Percentiles rank a stretch among this genome's conserved stretches.
phyloP scores from a whole-genome alignment of 2,329 filamentous ascomycete species.

The Aquanectria penicillioides region DNA sequence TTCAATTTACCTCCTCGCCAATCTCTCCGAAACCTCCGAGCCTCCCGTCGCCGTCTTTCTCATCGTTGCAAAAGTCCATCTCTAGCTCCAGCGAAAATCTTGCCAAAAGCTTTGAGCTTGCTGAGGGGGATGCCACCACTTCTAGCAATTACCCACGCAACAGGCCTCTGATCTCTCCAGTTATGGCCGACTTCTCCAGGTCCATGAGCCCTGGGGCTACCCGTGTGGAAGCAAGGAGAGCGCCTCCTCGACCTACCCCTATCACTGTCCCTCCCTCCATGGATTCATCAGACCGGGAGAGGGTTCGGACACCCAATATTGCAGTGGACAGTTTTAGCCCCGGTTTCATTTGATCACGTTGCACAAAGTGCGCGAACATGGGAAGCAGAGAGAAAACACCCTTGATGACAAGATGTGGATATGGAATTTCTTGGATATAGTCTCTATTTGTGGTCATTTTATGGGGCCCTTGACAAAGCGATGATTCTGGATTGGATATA shows the following conservation, averaged over 20 bases:
- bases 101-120: slow-evolving; percentile 44
- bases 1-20: slow-evolving; percentile 40
- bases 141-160: slow-evolving; percentile 15
- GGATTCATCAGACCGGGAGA: slow-evolving; percentile 12
- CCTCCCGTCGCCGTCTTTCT: slow-evolving; percentile 49
- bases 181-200: slow-evolving; percentile 42
- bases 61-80: slow-evolving; percentile 48
- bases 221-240: slow-evolving; percentile 45
- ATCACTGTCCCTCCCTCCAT: slow-evolving; percentile 42
- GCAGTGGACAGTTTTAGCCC: slow-evolving; percentile 39
- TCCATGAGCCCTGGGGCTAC: slow-evolving; percentile 28
- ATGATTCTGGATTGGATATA: not conserved
- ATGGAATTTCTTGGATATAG: not conserved
- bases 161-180: slow-evolving; percentile 44
- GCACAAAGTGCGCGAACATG: no score
- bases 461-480: slow-evolving; percentile 13
- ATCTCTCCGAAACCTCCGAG: slow-evolving; percentile 45
- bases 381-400: not conserved
- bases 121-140: slow-evolving; percentile 22
- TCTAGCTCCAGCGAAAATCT: slow-evolving; percentile 46
- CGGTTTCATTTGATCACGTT: slow-evolving; percentile 36
- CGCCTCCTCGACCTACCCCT: slow-evolving; percentile 45
- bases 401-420: slow-evolving; percentile 8
- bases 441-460: slow-evolving; percentile 1
- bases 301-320: slow-evolving; percentile 30